Evolutionary conservation across 345 rosid species (phyloP).

Genomic region (Corchorus capsularis): DNA sequence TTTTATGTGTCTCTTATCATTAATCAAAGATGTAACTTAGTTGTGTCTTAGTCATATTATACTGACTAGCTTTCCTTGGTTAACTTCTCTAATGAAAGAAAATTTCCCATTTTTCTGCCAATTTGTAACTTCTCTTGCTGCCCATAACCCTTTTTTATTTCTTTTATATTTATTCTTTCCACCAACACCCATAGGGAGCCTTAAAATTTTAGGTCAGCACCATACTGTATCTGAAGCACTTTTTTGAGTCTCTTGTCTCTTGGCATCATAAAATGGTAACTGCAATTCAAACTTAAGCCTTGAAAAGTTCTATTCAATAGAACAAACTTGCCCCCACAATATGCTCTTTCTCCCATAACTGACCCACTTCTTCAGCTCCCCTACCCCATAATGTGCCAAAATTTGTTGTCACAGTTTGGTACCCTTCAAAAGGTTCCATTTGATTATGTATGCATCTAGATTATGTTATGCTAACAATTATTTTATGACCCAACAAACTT

Average conservation of each 20-base stretch:
- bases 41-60: no score
- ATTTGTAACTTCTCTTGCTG: background rate
- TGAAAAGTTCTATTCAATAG: background rate
- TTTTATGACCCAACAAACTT: background rate
- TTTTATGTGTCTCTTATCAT: no score
- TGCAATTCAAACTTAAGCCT: background rate
- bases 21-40: no score
- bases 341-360: background rate
- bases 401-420: background rate
- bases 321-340: background rate
- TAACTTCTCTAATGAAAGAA: background rate
- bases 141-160: background rate
- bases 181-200: background rate
- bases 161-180: background rate
- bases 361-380: background rate
- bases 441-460: background rate
- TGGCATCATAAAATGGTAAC: background rate
- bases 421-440: background rate
- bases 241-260: background rate
- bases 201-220: background rate
- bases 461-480: background rate
- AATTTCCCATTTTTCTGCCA: background rate
- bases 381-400: background rate
- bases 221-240: background rate
- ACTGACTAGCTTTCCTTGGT: no score